These are phyloP conservation scores for Hylodesmum podocarpum DNA, from an alignment of 306 rosid genomes.

Conservation along the genomic window DNA sequence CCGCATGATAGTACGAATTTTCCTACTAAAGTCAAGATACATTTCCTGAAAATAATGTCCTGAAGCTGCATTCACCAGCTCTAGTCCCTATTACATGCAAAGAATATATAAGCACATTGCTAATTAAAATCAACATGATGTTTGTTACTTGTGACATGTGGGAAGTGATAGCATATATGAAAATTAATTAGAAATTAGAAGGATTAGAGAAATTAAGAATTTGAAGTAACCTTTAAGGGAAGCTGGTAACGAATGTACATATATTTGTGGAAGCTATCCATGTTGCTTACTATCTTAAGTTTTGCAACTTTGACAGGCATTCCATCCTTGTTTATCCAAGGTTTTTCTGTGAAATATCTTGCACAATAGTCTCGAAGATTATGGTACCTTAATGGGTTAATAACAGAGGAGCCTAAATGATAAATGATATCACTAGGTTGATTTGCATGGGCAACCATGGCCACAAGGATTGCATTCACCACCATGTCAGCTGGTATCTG, in stretches of 20 bases:
- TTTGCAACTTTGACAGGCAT: conserved; percentile 49
- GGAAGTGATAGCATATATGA: neutral
- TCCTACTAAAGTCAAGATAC: conserved; percentile 40
- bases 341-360: conserved; percentile 54
- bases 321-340: conserved; percentile 66
- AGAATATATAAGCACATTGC: neutral
- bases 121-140: neutral
- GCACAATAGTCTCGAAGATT: conserved; percentile 30
- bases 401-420: conserved; percentile 66
- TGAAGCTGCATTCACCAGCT: conserved; percentile 48
- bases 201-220: neutral
- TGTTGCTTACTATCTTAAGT: conserved; percentile 35
- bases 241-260: conserved; percentile 57
- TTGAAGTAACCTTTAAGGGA: conserved; percentile 50
- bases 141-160: neutral
- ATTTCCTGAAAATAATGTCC: conserved; percentile 55
- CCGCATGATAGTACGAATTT: conserved; percentile 54
- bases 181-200: neutral
- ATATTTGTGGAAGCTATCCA: conserved; percentile 59
- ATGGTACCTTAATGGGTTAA: conserved; percentile 42
- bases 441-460: conserved; percentile 54
- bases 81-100: conserved; percentile 52
- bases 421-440: conserved; percentile 43
- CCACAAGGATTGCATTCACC: conserved; percentile 61
- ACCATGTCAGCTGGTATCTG: conserved; percentile 85